A percentile compares a stretch with the other conserved stretches of the same genome.
phyloP scores from a whole-genome alignment of 2,329 filamentous ascomycete genomes.

The Trichocomaceae sp. region DNA sequence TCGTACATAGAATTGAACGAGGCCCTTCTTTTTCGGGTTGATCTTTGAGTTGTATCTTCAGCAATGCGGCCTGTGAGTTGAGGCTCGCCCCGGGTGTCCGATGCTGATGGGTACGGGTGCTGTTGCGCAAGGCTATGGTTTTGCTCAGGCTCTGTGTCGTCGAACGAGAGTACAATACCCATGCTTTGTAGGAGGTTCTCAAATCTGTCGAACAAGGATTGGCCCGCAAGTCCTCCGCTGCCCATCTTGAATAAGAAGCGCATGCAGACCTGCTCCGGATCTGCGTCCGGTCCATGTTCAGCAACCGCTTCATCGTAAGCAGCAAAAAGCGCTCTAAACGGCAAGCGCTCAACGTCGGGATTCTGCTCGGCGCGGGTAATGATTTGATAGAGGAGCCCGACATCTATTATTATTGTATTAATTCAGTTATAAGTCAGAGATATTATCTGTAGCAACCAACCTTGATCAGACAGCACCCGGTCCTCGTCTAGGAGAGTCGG shows the following conservation, averaged over 20 bases:
- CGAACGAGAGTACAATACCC: conserved; percentile 64
- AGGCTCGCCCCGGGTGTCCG: conserved; percentile 8
- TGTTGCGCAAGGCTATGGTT: conserved; percentile 26
- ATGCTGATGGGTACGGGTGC: conserved; percentile 15
- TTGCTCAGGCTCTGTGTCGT: conserved; percentile 34
- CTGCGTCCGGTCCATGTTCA: conserved; percentile 59
- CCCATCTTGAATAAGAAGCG: conserved; percentile 75
- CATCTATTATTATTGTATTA: conserved; percentile 57
- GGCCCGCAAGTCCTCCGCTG: conserved; percentile 48
- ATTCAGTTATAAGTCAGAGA: not conserved
- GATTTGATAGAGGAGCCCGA: conserved; percentile 70
- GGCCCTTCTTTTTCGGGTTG: conserved; percentile 39
- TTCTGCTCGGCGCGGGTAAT: conserved; percentile 64
- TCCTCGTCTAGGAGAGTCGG: conserved; percentile 37
- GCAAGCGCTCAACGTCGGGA: conserved; percentile 57
- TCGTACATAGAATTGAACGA: conserved; percentile 51
- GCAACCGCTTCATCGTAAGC: conserved; percentile 74
- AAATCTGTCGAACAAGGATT: conserved; percentile 63
- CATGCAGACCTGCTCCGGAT: conserved; percentile 68
- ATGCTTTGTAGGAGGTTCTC: conserved; percentile 60
- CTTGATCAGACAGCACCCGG: conserved; percentile 54
- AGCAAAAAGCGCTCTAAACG: conserved; percentile 70
- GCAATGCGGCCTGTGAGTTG: conserved; percentile 19
- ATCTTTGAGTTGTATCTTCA: conserved; percentile 26
- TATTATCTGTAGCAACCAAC: conserved; percentile 30